Percentiles rank a stretch among this genome's conserved stretches.
phyloP scores from a whole-genome alignment of 495 filamentous ascomycete genomes.

The Symbiotaphrina buchneri region DNA sequence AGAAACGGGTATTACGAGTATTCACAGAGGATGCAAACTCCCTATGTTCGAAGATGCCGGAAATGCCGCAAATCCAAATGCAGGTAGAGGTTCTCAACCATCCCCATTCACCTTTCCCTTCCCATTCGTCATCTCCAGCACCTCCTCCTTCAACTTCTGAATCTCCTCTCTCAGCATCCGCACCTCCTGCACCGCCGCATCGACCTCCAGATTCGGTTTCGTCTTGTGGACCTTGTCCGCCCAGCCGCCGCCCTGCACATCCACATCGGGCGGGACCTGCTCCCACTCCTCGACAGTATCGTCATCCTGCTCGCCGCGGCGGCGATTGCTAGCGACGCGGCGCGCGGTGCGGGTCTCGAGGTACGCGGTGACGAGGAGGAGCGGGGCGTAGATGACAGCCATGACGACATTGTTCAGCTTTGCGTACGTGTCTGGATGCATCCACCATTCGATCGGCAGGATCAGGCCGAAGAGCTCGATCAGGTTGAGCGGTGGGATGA shows the following conservation, averaged over 20 bases:
- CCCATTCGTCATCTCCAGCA: too few relatives aligned
- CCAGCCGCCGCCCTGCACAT: conserved; percentile 70
- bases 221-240: conserved; percentile 44
- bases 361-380: conserved; percentile 57
- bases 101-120: too few relatives aligned
- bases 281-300: conserved; percentile 86
- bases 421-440: conserved; percentile 41
- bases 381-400: conserved; percentile 63
- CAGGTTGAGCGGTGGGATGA: conserved; percentile 71
- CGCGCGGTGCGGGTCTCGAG: conserved; percentile 49
- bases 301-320: conserved; percentile 72
- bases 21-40: too few relatives aligned
- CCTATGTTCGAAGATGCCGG: too few relatives aligned
- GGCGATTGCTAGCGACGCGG: conserved; percentile 46
- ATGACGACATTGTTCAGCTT: conserved; percentile 72
- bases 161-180: conserved; percentile 46
- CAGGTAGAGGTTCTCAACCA: too few relatives aligned
- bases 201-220: conserved; percentile 55
- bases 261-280: conserved; percentile 26
- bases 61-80: too few relatives aligned
- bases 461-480: conserved; percentile 66
- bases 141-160: conserved; percentile 36
- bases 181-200: conserved; percentile 45
- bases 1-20: too few relatives aligned
- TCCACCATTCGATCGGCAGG: conserved; percentile 90